Conservation (phyloP, 768 basidiomycete species). For the Tylopilus sp. region DNA sequence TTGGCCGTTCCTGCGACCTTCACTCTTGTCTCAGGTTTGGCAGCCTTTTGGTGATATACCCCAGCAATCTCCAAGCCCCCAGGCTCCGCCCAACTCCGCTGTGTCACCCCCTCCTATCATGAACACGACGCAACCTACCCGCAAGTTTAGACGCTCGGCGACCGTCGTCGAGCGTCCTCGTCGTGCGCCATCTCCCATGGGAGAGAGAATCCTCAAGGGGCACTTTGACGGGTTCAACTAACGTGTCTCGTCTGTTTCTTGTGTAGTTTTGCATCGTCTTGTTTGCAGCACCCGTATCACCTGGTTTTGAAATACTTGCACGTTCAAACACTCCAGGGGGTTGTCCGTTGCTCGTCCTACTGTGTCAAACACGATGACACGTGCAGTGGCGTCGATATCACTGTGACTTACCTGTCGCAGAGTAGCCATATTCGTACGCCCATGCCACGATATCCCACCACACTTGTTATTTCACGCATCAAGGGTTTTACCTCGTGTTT, state of each 20-base stretch:
- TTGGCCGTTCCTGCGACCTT: neutral
- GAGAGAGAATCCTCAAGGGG: constrained; percentile 85
- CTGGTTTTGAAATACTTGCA: constrained; percentile 3
- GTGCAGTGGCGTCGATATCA: constrained; percentile 13
- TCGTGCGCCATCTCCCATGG: constrained; percentile 83
- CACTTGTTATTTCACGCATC: constrained; percentile 10
- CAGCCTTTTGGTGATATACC: constrained; percentile 18
- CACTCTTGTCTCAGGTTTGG: neutral
- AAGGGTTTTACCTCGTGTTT: constrained; percentile 4
- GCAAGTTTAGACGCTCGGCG: constrained; percentile 53
- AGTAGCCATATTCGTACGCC: constrained; percentile 3
- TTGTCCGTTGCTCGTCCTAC: constrained; percentile 1
- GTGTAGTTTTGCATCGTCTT: neutral
- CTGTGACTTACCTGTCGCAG: constrained; percentile 7
- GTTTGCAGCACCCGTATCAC: constrained; percentile 5
- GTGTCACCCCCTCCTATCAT: constrained; percentile 28
- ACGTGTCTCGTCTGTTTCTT: constrained; percentile 15
- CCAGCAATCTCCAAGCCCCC: constrained; percentile 31
- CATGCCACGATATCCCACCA: constrained; percentile 22
- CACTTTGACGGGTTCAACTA: constrained; percentile 90
- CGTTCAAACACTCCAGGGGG: neutral
- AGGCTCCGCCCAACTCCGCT: constrained; percentile 52
- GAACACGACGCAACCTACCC: constrained; percentile 23
- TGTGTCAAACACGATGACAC: constrained; percentile 2
- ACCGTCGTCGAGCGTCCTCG: constrained; percentile 53